Base-by-base conservation (phyloP, 2,329 filamentous ascomycete species). In the Cercospora sojina region DNA sequence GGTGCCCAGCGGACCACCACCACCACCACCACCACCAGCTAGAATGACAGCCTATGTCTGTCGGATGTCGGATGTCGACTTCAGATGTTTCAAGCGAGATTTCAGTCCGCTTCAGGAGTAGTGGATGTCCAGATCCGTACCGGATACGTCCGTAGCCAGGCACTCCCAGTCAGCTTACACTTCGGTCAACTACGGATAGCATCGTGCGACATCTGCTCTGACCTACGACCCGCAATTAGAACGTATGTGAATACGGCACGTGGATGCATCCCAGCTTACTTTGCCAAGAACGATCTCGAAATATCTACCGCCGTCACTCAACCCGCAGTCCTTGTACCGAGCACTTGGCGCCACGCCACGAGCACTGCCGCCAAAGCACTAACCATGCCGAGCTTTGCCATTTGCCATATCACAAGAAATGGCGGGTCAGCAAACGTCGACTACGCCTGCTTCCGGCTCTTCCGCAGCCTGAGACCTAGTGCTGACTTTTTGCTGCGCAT, bases 281-380 rank as follows among this genome's bases (percentile, higher is more conserved):
- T 8, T 41, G 35, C 16, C 0, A 1, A 3, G 35, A 41, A 3
- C 0, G 3, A n/a, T 8, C 6, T 13, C 43, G 3, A 23, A 23
- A 20, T 18, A 2, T 6, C 18, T 23, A 0, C 3, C 3, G 18
- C 0, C 10, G 8, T 13, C 3, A 1, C 4, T 20, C 2, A 9
- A 8, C 18, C 43, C 7, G 43, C n/a, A 12, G 12, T n/a, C 12
- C 12, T n/a, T 32, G 1, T 12, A 13, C 18, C 18, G 43, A 47
- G 20, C n/a, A 47, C 23, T 3, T 47, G 20, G 43, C 43, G 20
- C 43, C 43, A 23, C 5, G 3, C 3, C 0, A 47, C 1, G 43
- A 12, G 43, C 9, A 47, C 1, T 47, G 18, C 9, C 10, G 0
- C 2, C 43, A 7, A 0, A 12, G 43, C 41, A 18, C 1, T 47